Conservation (phyloP, 2,329 filamentous ascomycete species). For the Zymoseptoria passerinii region DNA sequence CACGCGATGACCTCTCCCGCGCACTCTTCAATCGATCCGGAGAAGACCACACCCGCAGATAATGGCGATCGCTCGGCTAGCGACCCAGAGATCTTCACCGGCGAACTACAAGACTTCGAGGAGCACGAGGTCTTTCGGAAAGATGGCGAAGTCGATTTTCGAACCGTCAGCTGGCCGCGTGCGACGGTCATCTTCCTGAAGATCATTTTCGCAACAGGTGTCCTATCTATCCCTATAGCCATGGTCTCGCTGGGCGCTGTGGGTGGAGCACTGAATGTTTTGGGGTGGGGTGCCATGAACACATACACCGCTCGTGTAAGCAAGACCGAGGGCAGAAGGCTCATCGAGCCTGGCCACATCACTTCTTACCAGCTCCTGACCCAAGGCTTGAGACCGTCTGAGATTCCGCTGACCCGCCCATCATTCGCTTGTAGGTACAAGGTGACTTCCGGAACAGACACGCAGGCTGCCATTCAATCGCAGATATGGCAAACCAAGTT, state of each 20-base stretch:
- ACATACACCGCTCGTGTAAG: slow-evolving; percentile 44
- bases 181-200: slow-evolving; percentile 48
- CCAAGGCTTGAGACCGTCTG: no score
- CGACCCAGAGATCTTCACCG: slow-evolving; percentile 18
- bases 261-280: slow-evolving; percentile 40
- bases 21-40: background rate
- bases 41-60: background rate
- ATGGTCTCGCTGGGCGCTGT: slow-evolving; percentile 43
- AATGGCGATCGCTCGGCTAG: background rate
- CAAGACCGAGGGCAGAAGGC: no score
- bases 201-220: slow-evolving; percentile 44
- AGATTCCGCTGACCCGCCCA: no score
- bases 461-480: slow-evolving; percentile 45
- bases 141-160: slow-evolving; percentile 44
- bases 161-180: slow-evolving; percentile 46
- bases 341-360: no score
- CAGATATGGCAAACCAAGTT: slow-evolving; percentile 51
- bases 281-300: slow-evolving; percentile 43
- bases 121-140: slow-evolving; percentile 45
- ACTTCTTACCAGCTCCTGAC: no score
- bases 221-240: slow-evolving; percentile 42
- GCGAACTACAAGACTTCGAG: slow-evolving; percentile 23
- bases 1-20: background rate
- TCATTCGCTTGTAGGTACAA: slow-evolving; percentile 26
- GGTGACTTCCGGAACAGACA: slow-evolving; percentile 46